A percentile compares a stretch with the other conserved stretches of the same genome.
Conservation (phyloP, 2,329 filamentous ascomycete species). For the Chalaropsis thielavioides region DNA sequence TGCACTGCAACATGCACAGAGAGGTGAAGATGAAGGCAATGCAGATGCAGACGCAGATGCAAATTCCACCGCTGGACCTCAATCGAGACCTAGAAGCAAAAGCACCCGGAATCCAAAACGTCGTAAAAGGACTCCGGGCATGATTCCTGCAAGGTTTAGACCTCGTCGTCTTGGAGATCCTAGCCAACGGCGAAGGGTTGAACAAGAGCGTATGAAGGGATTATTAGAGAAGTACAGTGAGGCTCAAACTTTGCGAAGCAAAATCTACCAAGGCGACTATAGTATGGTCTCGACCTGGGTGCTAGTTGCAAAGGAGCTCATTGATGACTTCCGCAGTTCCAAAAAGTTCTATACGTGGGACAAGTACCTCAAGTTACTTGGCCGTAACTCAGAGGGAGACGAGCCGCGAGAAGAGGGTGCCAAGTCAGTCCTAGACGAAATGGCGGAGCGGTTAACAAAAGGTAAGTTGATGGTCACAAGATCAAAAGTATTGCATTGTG, state of each 20-base stretch:
- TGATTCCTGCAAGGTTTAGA: constrained; percentile 32
- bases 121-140: constrained; percentile 45
- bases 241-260: constrained; percentile 30
- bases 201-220: constrained; percentile 29
- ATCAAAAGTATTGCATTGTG: neutral
- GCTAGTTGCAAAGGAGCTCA: constrained; percentile 42
- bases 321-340: constrained; percentile 48
- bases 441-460: constrained; percentile 41
- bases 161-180: constrained; percentile 33
- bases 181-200: constrained; percentile 31
- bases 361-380: constrained; percentile 45
- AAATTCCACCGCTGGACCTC: constrained; percentile 71
- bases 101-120: constrained; percentile 66
- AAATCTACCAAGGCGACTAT: constrained; percentile 29
- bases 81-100: constrained; percentile 54
- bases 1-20: constrained; percentile 40
- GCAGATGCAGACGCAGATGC: constrained; percentile 61
- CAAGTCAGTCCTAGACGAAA: constrained; percentile 35
- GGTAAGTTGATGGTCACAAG: constrained; percentile 28
- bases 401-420: constrained; percentile 21
- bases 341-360: constrained; percentile 54
- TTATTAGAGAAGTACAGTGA: constrained; percentile 30
- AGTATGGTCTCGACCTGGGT: constrained; percentile 41
- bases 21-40: constrained; percentile 55
- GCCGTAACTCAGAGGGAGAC: constrained; percentile 24